Percentiles rank a stretch among this genome's conserved stretches.
Evolutionary conservation across 2,329 filamentous ascomycete genomes (phyloP).

Genomic region (Didymella keratinophila): DNA sequence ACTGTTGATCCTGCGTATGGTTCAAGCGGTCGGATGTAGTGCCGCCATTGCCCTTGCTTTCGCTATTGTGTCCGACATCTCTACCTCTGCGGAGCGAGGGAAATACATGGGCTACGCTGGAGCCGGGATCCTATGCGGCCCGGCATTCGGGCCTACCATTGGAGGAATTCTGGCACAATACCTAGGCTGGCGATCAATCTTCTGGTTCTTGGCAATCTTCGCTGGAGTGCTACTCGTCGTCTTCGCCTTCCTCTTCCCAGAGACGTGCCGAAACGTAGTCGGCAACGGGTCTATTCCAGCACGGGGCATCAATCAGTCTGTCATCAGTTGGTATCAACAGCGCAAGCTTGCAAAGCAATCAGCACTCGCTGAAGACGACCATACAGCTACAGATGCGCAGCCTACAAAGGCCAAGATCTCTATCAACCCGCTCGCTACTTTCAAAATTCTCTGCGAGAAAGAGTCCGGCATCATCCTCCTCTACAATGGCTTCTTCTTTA

Average conservation of each 20-base stretch:
- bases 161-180: constrained; percentile 41
- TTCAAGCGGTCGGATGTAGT: constrained; percentile 53
- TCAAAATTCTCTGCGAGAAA: constrained; percentile 42
- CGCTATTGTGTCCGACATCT: constrained; percentile 76
- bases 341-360: constrained; percentile 30
- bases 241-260: constrained; percentile 52
- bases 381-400: neutral
- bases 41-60: constrained; percentile 65
- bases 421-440: constrained; percentile 39
- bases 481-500: constrained; percentile 47
- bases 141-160: constrained; percentile 48
- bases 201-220: constrained; percentile 54
- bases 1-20: constrained; percentile 45
- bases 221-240: constrained; percentile 47
- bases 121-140: constrained; percentile 55
- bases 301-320: constrained; percentile 41
- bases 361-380: neutral
- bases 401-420: constrained; percentile 29
- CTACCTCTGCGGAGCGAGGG: constrained; percentile 73
- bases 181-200: constrained; percentile 52
- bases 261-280: constrained; percentile 55
- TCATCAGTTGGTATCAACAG: constrained; percentile 41
- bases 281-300: constrained; percentile 51
- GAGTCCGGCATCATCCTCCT: constrained; percentile 43
- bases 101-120: constrained; percentile 74